A percentile compares a stretch with the other conserved stretches of the same genome.
phyloP scores from a whole-genome alignment of 2,329 filamentous ascomycete species.

The Trichocomaceae sp. region DNA sequence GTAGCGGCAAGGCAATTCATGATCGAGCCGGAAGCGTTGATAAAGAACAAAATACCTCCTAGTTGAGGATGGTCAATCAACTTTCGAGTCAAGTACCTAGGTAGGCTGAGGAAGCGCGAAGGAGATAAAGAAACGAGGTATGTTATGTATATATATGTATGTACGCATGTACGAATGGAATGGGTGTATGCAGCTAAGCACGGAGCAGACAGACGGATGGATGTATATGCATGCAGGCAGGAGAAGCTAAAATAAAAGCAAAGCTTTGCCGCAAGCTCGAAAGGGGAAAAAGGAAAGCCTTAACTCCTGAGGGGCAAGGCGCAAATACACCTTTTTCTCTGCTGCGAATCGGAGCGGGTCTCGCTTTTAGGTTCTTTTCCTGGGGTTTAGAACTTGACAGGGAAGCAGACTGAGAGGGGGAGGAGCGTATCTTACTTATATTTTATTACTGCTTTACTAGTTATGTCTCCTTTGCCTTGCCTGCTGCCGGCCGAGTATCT shows the following conservation, averaged over 20 bases:
- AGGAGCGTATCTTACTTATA: background rate
- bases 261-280: constrained; percentile 28
- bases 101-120: background rate
- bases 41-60: background rate
- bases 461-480: background rate
- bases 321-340: background rate
- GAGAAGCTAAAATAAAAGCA: constrained; percentile 9
- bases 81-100: background rate
- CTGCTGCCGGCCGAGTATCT: background rate
- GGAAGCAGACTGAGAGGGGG: background rate
- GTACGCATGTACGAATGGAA: background rate
- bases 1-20: constrained; percentile 5
- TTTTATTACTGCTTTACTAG: background rate
- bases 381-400: background rate
- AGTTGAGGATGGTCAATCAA: background rate
- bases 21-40: background rate
- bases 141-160: constrained; percentile 8
- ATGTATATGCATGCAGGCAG: constrained; percentile 8
- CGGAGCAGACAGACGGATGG: background rate
- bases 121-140: background rate
- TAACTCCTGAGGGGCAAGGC: constrained; percentile 4
- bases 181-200: background rate
- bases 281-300: constrained; percentile 6
- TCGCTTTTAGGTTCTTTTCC: background rate
- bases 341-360: background rate